Conservation (phyloP, 345 rosid genomes). For the Excoecaria agallocha region DNA sequence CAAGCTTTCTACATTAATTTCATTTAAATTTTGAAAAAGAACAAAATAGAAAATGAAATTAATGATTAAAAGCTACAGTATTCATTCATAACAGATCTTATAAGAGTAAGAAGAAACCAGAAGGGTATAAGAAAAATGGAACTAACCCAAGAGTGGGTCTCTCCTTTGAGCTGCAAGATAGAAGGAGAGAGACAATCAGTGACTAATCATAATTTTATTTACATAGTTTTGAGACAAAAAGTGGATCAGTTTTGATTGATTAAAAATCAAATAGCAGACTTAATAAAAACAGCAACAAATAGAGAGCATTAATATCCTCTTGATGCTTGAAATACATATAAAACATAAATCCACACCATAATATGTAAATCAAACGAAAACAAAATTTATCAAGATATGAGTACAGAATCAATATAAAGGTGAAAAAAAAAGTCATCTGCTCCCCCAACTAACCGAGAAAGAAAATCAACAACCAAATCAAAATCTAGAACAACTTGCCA, state of each 20-base stretch:
- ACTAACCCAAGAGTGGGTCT: slow-evolving; percentile 40
- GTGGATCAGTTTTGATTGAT: background rate
- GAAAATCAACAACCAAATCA: background rate
- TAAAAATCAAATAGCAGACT: background rate
- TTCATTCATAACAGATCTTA: no score
- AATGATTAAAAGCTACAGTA: background rate
- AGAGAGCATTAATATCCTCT: background rate
- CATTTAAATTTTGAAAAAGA: background rate
- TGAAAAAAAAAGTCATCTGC: background rate
- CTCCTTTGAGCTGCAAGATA: slow-evolving; percentile 34
- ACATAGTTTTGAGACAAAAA: background rate
- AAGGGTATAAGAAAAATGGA: background rate
- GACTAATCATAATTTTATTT: background rate
- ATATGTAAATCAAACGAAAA: background rate
- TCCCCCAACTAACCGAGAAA: background rate
- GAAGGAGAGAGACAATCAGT: background rate
- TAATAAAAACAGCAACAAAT: background rate
- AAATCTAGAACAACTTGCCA: background rate
- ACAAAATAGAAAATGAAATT: background rate
- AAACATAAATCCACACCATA: background rate
- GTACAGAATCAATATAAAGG: background rate
- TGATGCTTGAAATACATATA: background rate
- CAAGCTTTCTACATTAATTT: background rate
- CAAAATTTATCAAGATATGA: background rate
- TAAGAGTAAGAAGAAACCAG: background rate